These are phyloP conservation scores for Linderniella brevidens DNA, from an alignment of 257 asterid genomes.

Conservation along the genomic window DNA sequence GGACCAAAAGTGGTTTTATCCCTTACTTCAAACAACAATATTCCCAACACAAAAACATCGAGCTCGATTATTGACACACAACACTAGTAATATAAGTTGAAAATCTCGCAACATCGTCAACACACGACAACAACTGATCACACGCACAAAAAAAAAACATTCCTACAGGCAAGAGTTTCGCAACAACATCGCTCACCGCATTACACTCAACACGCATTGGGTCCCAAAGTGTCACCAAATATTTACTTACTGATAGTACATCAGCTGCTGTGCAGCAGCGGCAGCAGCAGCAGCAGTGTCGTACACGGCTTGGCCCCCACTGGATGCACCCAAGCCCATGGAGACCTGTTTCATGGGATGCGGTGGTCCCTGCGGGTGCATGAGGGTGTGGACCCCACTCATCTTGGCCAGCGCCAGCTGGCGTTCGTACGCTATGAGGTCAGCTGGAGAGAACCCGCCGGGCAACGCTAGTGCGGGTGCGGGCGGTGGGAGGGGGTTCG, in stretches of 20 bases:
- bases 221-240: no score
- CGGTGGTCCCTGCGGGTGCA: constrained; percentile 44
- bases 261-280: constrained; percentile 65
- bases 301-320: constrained; percentile 84
- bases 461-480: constrained; percentile 53
- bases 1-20: no score
- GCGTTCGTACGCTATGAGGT: constrained; percentile 55
- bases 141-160: no score
- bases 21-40: no score
- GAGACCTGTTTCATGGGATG: constrained; percentile 46
- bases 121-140: no score
- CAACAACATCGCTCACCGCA: no score
- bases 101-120: no score
- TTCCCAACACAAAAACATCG: no score
- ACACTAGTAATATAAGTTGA: no score
- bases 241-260: constrained; percentile 6
- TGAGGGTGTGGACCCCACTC: constrained; percentile 45
- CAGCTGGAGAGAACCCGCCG: constrained; percentile 43
- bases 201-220: no score
- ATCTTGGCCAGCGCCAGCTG: constrained; percentile 69
- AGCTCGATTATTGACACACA: no score
- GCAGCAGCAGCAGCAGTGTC: constrained; percentile 72
- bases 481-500: constrained; percentile 86
- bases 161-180: no score
- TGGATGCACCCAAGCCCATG: constrained; percentile 45